These are phyloP conservation scores for Westerdykella aurantiaca DNA, from an alignment of 2,329 filamentous ascomycete genomes.

Conservation along the genomic window DNA sequence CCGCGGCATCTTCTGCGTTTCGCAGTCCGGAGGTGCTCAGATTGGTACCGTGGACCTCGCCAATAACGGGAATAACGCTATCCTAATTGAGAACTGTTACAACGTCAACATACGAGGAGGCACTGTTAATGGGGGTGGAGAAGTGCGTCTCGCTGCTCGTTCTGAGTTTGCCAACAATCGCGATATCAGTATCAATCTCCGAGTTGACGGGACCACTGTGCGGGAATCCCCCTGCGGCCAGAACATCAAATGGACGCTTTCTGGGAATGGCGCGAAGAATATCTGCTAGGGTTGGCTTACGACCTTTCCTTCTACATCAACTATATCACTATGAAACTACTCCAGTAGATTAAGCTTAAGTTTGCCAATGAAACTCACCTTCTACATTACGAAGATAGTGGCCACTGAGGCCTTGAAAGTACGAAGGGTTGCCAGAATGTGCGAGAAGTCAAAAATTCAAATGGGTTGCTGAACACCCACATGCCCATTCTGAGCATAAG, in stretches of 20 bases:
- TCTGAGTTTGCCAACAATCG: conserved; percentile 51
- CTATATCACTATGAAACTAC: too few relatives aligned
- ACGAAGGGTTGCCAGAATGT: too few relatives aligned
- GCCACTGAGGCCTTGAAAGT: too few relatives aligned
- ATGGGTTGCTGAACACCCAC: too few relatives aligned
- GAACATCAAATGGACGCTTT: conserved; percentile 48
- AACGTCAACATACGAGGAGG: conserved; percentile 49
- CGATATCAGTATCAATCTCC: conserved; percentile 48
- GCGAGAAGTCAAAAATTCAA: too few relatives aligned
- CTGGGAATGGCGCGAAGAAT: conserved; percentile 41
- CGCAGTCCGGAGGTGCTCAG: conserved; percentile 49
- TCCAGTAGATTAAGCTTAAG: too few relatives aligned
- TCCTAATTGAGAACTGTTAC: conserved; percentile 58
- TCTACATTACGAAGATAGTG: too few relatives aligned
- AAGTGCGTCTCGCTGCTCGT: conserved; percentile 50
- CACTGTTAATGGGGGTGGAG: conserved; percentile 50
- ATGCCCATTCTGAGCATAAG: too few relatives aligned
- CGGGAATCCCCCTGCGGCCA: conserved; percentile 51
- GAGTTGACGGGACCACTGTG: conserved; percentile 48
- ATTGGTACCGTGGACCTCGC: conserved; percentile 49
- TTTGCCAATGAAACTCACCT: too few relatives aligned
- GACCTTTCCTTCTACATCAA: too few relatives aligned
- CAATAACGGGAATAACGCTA: conserved; percentile 51
- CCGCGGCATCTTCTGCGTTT: conserved; percentile 54
- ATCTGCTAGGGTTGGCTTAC: conserved; percentile 36